Conservation (phyloP, 805 yeast species). For the Metschnikowia matae region DNA sequence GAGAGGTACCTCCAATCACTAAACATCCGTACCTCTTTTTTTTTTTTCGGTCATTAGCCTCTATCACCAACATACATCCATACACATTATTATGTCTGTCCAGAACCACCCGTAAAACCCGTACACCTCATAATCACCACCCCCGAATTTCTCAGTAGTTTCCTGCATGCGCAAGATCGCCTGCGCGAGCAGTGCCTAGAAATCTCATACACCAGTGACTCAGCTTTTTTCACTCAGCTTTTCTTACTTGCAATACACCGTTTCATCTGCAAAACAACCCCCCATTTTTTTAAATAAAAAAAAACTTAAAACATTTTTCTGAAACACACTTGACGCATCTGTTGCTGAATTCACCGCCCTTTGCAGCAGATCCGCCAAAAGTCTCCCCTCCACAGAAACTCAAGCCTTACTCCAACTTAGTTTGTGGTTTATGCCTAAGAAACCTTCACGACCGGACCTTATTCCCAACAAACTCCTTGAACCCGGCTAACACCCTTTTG, state of each 20-base stretch:
- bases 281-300: no score
- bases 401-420: not conserved
- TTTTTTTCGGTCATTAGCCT: no score
- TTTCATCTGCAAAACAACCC: not conserved
- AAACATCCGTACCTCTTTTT: no score
- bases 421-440: slow-evolving; percentile 41
- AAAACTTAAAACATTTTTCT: not conserved
- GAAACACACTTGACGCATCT: not conserved
- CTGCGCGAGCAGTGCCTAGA: not conserved
- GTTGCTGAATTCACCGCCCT: not conserved
- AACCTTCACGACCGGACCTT: slow-evolving; percentile 38
- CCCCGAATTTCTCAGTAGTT: not conserved
- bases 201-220: not conserved
- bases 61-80: no score
- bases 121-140: no score
- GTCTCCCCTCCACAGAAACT: not conserved
- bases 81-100: no score
- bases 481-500: slow-evolving; percentile 40
- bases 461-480: slow-evolving; percentile 30
- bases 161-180: slow-evolving; percentile 1
- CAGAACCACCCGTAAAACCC: no score
- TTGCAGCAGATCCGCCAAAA: not conserved
- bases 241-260: not conserved
- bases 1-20: no score
- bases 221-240: slow-evolving; percentile 1